Evolutionary conservation across 1,284 basidiomycete species (phyloP), one percentile per base, ranked within the genome.

Genomic region (Fomitopsis pinicola): DNA sequence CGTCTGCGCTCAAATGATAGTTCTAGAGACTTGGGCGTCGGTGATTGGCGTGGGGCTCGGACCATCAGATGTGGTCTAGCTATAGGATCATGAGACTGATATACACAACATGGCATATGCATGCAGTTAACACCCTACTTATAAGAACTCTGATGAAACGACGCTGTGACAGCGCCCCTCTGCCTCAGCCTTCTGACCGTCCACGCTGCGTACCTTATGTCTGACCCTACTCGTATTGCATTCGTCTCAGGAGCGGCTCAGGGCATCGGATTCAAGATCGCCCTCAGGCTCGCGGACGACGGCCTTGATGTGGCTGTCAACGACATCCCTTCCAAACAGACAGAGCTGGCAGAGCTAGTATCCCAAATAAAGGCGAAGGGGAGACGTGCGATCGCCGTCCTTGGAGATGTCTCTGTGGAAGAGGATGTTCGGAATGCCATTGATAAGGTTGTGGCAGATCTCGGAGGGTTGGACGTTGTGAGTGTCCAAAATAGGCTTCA

Each of bases 181-280:
- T 3, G 14, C 38, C 44, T 40, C 38, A 40, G 14, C 38, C 44
- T 5, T 17, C 9, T 50, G 15, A 50, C 8, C 10, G 35, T 36
- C n/a, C n/a, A 15, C 35, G 22, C 33, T 26, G 19, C 17, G 3
- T 38, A 2, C 19, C 35, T 15, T 30, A 54, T 54, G 52, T 36
- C 52, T 26, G 33, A 35, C 28, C 22, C 40, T 45, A 33, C 59
- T 28, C 58, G 62, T 40, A 30, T 63, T 26, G 75, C 73, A 1
- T 57, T 77, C 53, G 68, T 78, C 8, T 78, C 77, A 2, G 77
- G 76, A 2, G 71, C 71, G 10, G 68, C 71, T 4, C 70, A 72
- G 48, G 79, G 78, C 10, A 75, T 80, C 42, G 79, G 79, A 0
- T 66, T 70, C 4, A 73, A 75, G 14, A 76, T 78, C 42, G 75